Evolutionary conservation across 352 stramenopile genomes (phyloP), one percentile per base, ranked within the genome.

Genomic region (Globisporangium uncinulatum): DNA sequence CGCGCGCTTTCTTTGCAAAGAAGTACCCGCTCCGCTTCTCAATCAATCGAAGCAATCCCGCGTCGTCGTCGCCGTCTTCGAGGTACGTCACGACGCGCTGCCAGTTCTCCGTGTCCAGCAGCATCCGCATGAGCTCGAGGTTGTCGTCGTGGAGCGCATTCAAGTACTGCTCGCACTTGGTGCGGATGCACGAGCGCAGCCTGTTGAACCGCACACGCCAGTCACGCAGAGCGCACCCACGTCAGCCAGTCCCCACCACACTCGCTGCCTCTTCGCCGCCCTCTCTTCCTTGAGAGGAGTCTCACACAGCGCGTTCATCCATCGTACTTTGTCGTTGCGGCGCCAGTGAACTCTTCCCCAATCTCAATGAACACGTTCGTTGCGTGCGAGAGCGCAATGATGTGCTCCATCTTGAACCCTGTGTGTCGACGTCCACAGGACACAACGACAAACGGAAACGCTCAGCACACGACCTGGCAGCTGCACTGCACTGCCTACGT

Each of bases 391-490:
- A 97, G 67, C 7, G 69, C 73, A 46, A 95, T 89, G 17, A 97
- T 80, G 43, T 96, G 86, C 57, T 96, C 87, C 60, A 95, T 78
- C 55, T 96, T 92, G 65, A 92, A 84, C 6, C 77, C 80, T 94
- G 58, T 37, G 36, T 10, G 51, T 20, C 58, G 31, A n/a, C 58
- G 14, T 51, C 10, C 44, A 47, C 19, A 32, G 1, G 4, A 29
- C 24, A 29, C 24, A 29, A 29, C 24, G 24, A 29, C 1, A 29
- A 29, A 4, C 24, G 24, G 24, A 29, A 29, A 29, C 0, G 50
- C 53, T 31, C n/a, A 14, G 39, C 43, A 10, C 44, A 59, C 7
- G 39, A 37, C 14, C 17, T 31, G 14, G 32, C 48, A 44, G 7
- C 14, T 37, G 14, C 19, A 19, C 34, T 29, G 34, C 43, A 32